phyloP scores from a whole-genome alignment of 805 yeast species.

The Hanseniaspora hatyaiensis region DNA sequence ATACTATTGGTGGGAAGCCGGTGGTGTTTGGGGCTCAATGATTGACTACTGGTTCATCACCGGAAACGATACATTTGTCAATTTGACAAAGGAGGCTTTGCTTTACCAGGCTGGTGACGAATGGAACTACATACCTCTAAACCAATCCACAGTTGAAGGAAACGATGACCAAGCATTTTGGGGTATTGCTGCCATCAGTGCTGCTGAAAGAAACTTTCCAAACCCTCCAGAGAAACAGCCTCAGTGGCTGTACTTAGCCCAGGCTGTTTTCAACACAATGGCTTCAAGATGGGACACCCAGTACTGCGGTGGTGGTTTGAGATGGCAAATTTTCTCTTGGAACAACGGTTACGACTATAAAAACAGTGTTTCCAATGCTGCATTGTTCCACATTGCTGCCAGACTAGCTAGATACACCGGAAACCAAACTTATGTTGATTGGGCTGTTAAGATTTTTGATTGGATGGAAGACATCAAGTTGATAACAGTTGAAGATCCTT shows the following conservation, averaged over 20 bases:
- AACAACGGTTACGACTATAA: constrained; percentile 52
- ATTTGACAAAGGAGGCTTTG: constrained; percentile 48
- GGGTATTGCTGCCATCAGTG: constrained; percentile 53
- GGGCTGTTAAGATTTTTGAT: constrained; percentile 44
- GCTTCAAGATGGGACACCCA: constrained; percentile 46
- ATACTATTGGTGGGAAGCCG: constrained; percentile 99
- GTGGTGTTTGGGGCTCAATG: constrained; percentile 86
- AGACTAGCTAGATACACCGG: constrained; percentile 49
- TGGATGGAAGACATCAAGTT: constrained; percentile 46
- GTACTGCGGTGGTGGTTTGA: constrained; percentile 50
- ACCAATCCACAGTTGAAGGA: constrained; percentile 58
- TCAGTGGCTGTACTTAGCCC: constrained; percentile 46
- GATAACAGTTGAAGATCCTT: constrained; percentile 40
- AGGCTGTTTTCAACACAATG: constrained; percentile 48
- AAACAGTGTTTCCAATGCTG: constrained; percentile 54
- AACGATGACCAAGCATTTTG: constrained; percentile 65
- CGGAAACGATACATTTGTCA: constrained; percentile 56
- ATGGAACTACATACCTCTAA: constrained; percentile 47
- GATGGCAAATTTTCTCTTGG: constrained; percentile 60
- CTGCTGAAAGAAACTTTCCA: constrained; percentile 47
- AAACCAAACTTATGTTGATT: constrained; percentile 39
- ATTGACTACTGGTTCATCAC: constrained; percentile 65
- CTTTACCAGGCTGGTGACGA: constrained; percentile 34
- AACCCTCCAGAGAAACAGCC: constrained; percentile 36
- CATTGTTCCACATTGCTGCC: constrained; percentile 51